phyloP scores from a whole-genome alignment of 345 rosid genomes.

The Ricinus communis region DNA sequence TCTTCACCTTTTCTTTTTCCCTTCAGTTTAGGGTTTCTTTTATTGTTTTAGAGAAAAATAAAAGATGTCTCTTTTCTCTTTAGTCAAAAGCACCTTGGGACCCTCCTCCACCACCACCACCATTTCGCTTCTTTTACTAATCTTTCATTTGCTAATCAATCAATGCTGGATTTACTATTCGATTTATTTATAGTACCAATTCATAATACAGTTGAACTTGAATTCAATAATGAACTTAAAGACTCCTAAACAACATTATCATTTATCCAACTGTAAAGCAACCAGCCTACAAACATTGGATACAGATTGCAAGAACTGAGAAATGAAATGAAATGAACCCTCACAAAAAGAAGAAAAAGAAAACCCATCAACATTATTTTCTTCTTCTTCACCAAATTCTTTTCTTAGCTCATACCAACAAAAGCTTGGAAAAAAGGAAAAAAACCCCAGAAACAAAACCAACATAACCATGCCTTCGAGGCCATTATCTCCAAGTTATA shows the following conservation, averaged over 20 bases:
- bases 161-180: neutral
- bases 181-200: neutral
- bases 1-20: neutral
- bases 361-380: neutral
- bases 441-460: conserved; percentile 26
- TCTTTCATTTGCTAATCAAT: conserved; percentile 5
- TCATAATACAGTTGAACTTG: too few relatives aligned
- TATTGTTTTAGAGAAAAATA: neutral
- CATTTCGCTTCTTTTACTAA: conserved; percentile 17
- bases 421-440: neutral
- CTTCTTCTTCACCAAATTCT: conserved; percentile 17
- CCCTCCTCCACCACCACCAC: conserved; percentile 30
- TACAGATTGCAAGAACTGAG: conserved; percentile 21
- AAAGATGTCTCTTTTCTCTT: conserved; percentile 4
- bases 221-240: neutral
- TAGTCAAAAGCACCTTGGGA: conserved; percentile 50
- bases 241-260: conserved; percentile 26
- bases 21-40: conserved; percentile 14
- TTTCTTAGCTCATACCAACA: conserved; percentile 13
- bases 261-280: conserved; percentile 57
- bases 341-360: neutral
- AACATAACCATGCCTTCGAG: conserved; percentile 72
- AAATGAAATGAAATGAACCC: conserved; percentile 5
- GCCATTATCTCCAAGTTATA: conserved; percentile 42
- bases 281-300: conserved; percentile 33